Conservation (phyloP, 2,329 filamentous ascomycete species). For the Talaromyces pinophilus region DNA sequence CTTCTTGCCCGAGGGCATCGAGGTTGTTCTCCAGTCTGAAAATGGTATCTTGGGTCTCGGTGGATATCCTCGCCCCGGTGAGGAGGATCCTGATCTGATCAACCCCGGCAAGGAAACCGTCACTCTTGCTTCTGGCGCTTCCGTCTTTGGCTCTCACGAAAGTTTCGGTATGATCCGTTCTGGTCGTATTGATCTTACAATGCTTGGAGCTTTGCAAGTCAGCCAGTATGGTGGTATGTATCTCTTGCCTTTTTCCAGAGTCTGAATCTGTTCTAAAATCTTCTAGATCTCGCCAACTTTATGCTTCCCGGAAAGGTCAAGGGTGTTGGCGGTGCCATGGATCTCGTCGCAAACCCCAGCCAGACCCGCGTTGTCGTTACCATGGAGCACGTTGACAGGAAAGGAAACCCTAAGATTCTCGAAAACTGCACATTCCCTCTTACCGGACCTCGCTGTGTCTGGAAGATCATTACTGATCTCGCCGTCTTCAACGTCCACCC, state of each 20-base stretch:
- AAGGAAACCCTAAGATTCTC: constrained; percentile 68
- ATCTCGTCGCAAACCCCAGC: constrained; percentile 66
- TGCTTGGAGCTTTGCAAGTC: constrained; percentile 81
- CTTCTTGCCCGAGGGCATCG: constrained; percentile 66
- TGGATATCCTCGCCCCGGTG: constrained; percentile 69
- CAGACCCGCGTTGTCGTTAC: constrained; percentile 70
- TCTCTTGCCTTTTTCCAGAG: no score
- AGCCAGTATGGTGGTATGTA: constrained; percentile 62
- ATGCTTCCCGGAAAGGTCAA: constrained; percentile 84
- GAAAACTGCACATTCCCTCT: constrained; percentile 62
- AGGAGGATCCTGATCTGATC: constrained; percentile 75
- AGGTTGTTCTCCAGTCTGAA: constrained; percentile 82
- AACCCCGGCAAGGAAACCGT: constrained; percentile 90
- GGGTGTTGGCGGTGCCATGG: constrained; percentile 77
- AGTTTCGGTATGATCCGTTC: constrained; percentile 87
- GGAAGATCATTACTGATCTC: constrained; percentile 73
- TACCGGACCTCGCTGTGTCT: constrained; percentile 66
- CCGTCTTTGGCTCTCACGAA: constrained; percentile 76
- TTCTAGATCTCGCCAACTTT: constrained; percentile 75
- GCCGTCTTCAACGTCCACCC: constrained; percentile 74
- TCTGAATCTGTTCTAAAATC: constrained; percentile 17
- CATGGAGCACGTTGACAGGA: constrained; percentile 70
- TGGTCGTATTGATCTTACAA: constrained; percentile 79
- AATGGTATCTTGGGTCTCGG: constrained; percentile 85
- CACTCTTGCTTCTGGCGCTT: constrained; percentile 72